Conservation (phyloP, 441 rosid genomes). For the Manihot esculenta region DNA sequence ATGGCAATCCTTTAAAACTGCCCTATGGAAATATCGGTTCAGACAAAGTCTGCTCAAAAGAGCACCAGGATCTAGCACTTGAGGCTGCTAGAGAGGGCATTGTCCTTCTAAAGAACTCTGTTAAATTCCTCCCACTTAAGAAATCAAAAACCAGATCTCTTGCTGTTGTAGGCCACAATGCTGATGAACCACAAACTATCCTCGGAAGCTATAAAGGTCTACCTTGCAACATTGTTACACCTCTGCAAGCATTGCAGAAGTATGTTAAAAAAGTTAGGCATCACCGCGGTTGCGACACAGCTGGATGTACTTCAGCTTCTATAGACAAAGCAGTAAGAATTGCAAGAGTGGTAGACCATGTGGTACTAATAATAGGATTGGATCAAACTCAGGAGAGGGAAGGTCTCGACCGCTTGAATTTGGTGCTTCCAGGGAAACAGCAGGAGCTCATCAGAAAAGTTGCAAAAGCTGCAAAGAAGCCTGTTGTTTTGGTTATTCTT, state of each 20-base stretch:
- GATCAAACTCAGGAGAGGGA: constrained; percentile 80
- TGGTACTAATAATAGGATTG: constrained; percentile 75
- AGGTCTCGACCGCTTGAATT: constrained; percentile 57
- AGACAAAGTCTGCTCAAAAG: constrained; percentile 56
- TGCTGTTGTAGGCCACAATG: constrained; percentile 83
- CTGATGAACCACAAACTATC: constrained; percentile 44
- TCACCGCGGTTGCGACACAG: constrained; percentile 56
- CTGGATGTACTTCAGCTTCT: constrained; percentile 47
- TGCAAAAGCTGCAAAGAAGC: constrained; percentile 66
- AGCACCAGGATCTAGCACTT: constrained; percentile 73
- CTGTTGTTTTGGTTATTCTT: constrained; percentile 58
- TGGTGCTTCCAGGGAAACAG: constrained; percentile 75
- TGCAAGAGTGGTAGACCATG: constrained; percentile 55
- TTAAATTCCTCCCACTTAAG: constrained; percentile 45
- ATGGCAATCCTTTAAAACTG: constrained; percentile 56
- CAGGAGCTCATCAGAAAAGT: constrained; percentile 58
- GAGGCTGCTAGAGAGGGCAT: constrained; percentile 83
- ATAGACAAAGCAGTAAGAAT: constrained; percentile 49
- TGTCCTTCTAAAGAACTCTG: constrained; percentile 65
- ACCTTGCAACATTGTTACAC: constrained; percentile 53
- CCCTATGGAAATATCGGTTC: constrained; percentile 62
- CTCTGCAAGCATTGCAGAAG: constrained; percentile 54
- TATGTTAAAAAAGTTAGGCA: constrained; percentile 47
- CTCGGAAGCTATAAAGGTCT: constrained; percentile 74
- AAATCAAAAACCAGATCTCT: constrained; percentile 43